phyloP scores from a whole-genome alignment of 208 protist species.

The Acanthamoeba lenticulata region DNA sequence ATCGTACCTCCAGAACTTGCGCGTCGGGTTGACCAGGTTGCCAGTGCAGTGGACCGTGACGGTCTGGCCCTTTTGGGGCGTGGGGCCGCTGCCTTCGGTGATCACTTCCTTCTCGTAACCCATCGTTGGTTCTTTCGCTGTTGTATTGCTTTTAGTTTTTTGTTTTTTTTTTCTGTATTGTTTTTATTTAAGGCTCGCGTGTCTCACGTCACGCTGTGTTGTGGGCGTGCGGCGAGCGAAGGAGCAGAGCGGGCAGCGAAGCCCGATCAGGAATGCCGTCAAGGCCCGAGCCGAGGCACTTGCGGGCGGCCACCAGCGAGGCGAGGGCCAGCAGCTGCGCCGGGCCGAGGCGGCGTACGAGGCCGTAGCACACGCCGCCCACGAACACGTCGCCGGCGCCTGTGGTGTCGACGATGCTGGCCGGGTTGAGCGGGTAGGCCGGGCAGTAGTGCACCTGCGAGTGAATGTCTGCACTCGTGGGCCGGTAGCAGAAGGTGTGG shows the following conservation, averaged over 20 bases:
- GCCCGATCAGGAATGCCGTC: background rate
- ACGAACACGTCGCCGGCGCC: slow-evolving; percentile 27
- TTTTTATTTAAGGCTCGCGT: no score
- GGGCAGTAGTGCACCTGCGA: background rate
- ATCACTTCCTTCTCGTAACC: slow-evolving; percentile 23
- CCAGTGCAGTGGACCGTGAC: slow-evolving; percentile 68
- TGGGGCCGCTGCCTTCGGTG: slow-evolving; percentile 38
- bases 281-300: background rate
- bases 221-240: background rate
- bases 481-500: background rate
- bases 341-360: background rate
- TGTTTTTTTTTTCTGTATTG: background rate
- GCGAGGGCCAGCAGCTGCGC: background rate
- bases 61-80: slow-evolving; percentile 55
- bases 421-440: background rate
- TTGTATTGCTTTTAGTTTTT: background rate
- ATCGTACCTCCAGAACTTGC: slow-evolving; percentile 63
- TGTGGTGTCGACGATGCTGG: slow-evolving; percentile 35
- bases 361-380: background rate
- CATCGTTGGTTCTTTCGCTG: background rate
- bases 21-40: slow-evolving; percentile 6
- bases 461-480: background rate
- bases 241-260: background rate
- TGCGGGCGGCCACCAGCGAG: slow-evolving; percentile 8
- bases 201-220: no score